phyloP scores from a whole-genome alignment of 2,329 filamentous ascomycete genomes.

The Cucurbitaria berberidis region DNA sequence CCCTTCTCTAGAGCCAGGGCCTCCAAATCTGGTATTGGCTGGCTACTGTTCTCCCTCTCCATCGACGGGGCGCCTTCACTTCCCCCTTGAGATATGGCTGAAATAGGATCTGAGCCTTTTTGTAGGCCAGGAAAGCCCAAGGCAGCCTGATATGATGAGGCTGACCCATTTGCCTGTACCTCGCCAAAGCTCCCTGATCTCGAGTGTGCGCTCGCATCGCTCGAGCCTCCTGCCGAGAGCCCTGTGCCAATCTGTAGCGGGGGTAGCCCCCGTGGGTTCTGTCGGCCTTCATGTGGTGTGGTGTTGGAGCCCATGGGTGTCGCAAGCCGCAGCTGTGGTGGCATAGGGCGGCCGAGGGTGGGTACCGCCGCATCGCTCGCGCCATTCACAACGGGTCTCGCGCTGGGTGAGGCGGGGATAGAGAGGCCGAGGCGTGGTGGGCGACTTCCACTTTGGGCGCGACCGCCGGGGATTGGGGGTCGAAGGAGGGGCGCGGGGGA shows the following conservation, averaged over 20 bases:
- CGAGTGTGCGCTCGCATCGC: slow-evolving; percentile 81
- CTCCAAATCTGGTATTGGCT: slow-evolving; percentile 77
- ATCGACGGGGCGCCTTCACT: slow-evolving; percentile 74
- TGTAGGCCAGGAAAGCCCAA: slow-evolving; percentile 78
- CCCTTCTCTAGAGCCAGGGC: slow-evolving; percentile 83
- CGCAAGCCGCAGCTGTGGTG: slow-evolving; percentile 82
- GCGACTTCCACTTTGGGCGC: slow-evolving; percentile 63
- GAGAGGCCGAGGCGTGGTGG: slow-evolving; percentile 83
- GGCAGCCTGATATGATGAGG: slow-evolving; percentile 79
- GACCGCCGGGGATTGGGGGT: slow-evolving; percentile 75
- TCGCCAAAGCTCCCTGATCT: slow-evolving; percentile 86
- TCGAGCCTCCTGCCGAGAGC: slow-evolving; percentile 73
- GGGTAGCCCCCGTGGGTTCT: slow-evolving; percentile 59
- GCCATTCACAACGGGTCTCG: slow-evolving; percentile 74
- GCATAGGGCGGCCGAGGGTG: slow-evolving; percentile 58
- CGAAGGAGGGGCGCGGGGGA: slow-evolving; percentile 81
- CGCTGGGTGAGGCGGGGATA: slow-evolving; percentile 86
- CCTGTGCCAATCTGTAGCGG: slow-evolving; percentile 61
- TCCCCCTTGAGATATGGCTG: slow-evolving; percentile 78
- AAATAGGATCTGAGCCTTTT: slow-evolving; percentile 80
- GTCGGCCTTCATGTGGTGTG: slow-evolving; percentile 71
- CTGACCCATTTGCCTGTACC: slow-evolving; percentile 78
- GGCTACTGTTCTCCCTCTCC: slow-evolving; percentile 82
- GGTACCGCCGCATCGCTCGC: slow-evolving; percentile 49
- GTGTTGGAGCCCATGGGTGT: slow-evolving; percentile 85